Conservation (phyloP, 1,139 yeast genomes). For the Scheffersomyces illinoinensis region DNA sequence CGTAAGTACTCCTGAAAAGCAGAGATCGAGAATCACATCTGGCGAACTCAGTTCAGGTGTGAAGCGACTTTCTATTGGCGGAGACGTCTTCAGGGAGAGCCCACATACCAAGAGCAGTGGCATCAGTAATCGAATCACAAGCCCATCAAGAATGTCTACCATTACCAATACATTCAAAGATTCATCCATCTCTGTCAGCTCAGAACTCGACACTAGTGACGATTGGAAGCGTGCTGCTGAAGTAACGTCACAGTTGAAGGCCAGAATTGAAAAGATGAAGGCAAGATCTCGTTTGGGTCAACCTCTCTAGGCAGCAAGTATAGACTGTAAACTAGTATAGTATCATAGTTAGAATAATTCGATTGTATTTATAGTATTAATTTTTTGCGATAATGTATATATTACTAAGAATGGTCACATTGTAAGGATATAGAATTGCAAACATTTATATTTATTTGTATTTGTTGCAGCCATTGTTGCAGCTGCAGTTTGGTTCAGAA, state of each 20-base stretch:
- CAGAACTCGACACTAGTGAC: constrained; percentile 36
- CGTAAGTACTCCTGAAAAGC: constrained; percentile 8
- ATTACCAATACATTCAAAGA: constrained; percentile 16
- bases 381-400: neutral
- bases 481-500: no score
- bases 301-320: neutral
- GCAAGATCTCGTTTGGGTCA: constrained; percentile 42
- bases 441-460: no score
- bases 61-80: constrained; percentile 46
- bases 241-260: constrained; percentile 81
- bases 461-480: no score
- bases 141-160: constrained; percentile 20
- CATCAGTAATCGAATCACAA: constrained; percentile 13
- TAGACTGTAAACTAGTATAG: neutral
- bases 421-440: no score
- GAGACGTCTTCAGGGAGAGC: constrained; percentile 23
- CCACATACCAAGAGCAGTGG: constrained; percentile 10
- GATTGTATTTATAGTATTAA: neutral
- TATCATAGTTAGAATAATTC: neutral
- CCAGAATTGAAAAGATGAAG: constrained; percentile 87
- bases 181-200: constrained; percentile 4
- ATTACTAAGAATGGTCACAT: no score
- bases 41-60: constrained; percentile 48
- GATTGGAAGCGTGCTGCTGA: constrained; percentile 91
- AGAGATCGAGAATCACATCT: constrained; percentile 24